phyloP scores from a whole-genome alignment of 78 protist genomes.

The Dictyostelium firmibasis region DNA sequence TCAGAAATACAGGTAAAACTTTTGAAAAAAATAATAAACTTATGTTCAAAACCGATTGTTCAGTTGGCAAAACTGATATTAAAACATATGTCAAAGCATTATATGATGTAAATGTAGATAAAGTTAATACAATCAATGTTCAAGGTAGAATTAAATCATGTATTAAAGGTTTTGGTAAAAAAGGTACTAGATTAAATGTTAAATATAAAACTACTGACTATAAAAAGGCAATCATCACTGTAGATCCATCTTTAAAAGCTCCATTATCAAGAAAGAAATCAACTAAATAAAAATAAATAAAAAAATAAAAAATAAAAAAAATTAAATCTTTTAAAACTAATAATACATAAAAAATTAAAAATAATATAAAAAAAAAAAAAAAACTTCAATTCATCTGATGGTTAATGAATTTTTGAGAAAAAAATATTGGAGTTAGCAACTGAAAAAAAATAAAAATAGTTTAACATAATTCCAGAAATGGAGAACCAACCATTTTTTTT shows the following conservation, averaged over 20 bases:
- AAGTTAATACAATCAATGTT: slow-evolving; percentile 70
- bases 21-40: slow-evolving; percentile 12
- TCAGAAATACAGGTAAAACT: slow-evolving; percentile 30
- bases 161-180: not conserved
- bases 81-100: slow-evolving; percentile 41
- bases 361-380: too few relatives aligned
- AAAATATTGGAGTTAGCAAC: too few relatives aligned
- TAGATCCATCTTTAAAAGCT: slow-evolving; percentile 23
- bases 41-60: slow-evolving; percentile 45
- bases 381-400: too few relatives aligned
- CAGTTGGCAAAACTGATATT: slow-evolving; percentile 66
- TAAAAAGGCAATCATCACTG: slow-evolving; percentile 67
- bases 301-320: not conserved
- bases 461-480: too few relatives aligned
- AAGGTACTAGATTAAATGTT: not conserved
- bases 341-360: too few relatives aligned
- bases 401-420: too few relatives aligned
- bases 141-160: slow-evolving; percentile 65
- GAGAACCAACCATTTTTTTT: too few relatives aligned
- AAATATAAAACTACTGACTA: slow-evolving; percentile 46
- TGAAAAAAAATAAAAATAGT: too few relatives aligned
- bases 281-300: not conserved
- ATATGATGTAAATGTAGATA: slow-evolving; percentile 46
- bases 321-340: too few relatives aligned
- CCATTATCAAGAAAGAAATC: slow-evolving; percentile 27